Percentiles rank a stretch among this genome's conserved stretches.
Conservation (phyloP, 164 flowering plant species). For the Vitis rotundifolia region DNA sequence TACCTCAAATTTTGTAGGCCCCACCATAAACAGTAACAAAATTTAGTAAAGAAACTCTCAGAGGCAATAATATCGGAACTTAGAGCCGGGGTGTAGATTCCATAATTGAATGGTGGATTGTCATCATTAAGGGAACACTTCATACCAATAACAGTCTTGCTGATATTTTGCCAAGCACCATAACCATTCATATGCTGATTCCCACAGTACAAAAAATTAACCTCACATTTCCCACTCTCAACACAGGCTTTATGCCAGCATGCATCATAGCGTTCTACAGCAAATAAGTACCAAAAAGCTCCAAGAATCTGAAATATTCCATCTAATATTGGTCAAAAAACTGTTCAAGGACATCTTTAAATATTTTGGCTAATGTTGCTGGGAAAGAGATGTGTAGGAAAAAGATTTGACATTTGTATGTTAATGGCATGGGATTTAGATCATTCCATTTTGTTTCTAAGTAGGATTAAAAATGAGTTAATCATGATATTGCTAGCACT, state of each 20-base stretch:
- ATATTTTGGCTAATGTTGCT: too few species aligned
- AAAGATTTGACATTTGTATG: background rate
- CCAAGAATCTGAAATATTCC: constrained; percentile 36
- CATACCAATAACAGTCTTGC: constrained; percentile 10
- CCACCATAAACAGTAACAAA: constrained; percentile 50
- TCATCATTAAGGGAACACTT: constrained; percentile 22
- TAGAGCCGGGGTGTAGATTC: constrained; percentile 41
- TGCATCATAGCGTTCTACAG: constrained; percentile 39
- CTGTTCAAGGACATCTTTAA: too few species aligned
- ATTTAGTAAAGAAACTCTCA: constrained; percentile 27
- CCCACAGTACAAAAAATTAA: constrained; percentile 38
- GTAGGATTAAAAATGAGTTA: background rate
- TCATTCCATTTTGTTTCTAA: too few species aligned
- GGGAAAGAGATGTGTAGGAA: too few species aligned
- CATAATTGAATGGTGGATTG: constrained; percentile 28
- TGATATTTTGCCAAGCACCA: constrained; percentile 23
- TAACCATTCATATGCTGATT: constrained; percentile 23
- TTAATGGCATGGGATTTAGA: too few species aligned
- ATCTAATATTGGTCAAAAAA: background rate
- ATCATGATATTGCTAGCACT: too few species aligned
- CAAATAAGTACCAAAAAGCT: constrained; percentile 46
- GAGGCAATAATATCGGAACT: constrained; percentile 26
- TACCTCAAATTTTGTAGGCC: constrained; percentile 50
- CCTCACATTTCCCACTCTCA: constrained; percentile 11
- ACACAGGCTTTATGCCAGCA: constrained; percentile 44